Conservation (phyloP, 768 basidiomycete genomes). For the Dentipellis sp. region DNA sequence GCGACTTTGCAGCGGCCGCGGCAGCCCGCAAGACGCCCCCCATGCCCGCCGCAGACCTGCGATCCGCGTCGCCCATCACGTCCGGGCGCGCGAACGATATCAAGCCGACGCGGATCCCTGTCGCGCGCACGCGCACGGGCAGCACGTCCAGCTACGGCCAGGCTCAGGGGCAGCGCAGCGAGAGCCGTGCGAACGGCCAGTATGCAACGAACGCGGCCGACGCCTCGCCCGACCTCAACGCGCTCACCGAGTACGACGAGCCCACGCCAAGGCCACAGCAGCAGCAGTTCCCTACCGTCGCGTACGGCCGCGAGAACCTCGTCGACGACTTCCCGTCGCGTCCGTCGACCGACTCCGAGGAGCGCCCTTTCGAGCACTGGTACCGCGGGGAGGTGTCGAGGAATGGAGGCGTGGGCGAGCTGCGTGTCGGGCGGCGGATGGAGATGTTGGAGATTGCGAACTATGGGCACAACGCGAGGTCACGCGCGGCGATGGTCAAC, state of each 20-base stretch:
- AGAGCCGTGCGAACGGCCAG: slow-evolving; percentile 17
- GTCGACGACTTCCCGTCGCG: slow-evolving; percentile 27
- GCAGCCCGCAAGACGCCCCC: slow-evolving; percentile 26
- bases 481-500: slow-evolving; percentile 9
- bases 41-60: slow-evolving; percentile 22
- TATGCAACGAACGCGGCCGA: not conserved
- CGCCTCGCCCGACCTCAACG: not conserved
- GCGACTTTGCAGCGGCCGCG: slow-evolving; percentile 22
- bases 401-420: slow-evolving; percentile 84
- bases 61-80: slow-evolving; percentile 12
- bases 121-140: slow-evolving; percentile 30
- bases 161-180: slow-evolving; percentile 21
- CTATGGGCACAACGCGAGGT: slow-evolving; percentile 50
- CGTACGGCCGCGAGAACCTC: slow-evolving; percentile 34
- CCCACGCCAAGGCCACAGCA: slow-evolving; percentile 24
- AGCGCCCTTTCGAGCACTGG: slow-evolving; percentile 83
- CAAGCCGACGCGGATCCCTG: slow-evolving; percentile 41
- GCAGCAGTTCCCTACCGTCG: slow-evolving; percentile 45
- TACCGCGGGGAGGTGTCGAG: slow-evolving; percentile 81
- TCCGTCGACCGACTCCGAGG: slow-evolving; percentile 66
- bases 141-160: slow-evolving; percentile 31
- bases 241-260: slow-evolving; percentile 8
- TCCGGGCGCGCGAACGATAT: slow-evolving; percentile 27
- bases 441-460: slow-evolving; percentile 88
- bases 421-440: slow-evolving; percentile 60